Evolutionary conservation across 106 monocot genomes (phyloP).

Genomic region (Acorus calamus): DNA sequence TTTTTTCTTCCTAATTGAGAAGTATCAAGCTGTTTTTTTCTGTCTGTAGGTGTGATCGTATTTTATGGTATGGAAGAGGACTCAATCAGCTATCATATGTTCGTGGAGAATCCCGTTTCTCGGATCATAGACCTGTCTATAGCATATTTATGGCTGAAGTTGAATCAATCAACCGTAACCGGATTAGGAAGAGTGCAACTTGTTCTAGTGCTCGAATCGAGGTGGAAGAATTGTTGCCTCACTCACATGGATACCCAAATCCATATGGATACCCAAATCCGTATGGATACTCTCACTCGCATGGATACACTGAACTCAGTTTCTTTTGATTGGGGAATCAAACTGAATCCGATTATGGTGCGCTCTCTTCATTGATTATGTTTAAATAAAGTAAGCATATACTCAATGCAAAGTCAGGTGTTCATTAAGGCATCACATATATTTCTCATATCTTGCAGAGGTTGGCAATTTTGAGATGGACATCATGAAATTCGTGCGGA

Average conservation of each 20-base stretch:
- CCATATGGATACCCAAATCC: too few relatives aligned
- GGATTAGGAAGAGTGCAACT: slow-evolving; percentile 21
- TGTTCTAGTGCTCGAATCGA: slow-evolving; percentile 33
- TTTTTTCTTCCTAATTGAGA: too few relatives aligned
- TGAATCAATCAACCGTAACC: slow-evolving; percentile 27
- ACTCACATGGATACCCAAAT: slow-evolving; percentile 9
- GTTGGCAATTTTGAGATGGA: too few relatives aligned
- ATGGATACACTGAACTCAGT: slow-evolving; percentile 39
- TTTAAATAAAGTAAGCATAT: too few relatives aligned
- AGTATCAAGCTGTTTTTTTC: background rate
- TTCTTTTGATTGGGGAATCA: slow-evolving; percentile 20
- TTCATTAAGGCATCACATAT: too few relatives aligned
- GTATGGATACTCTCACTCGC: slow-evolving; percentile 13
- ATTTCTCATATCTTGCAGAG: too few relatives aligned
- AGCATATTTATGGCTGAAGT: slow-evolving; percentile 53
- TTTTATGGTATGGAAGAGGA: slow-evolving; percentile 63
- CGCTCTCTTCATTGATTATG: too few relatives aligned
- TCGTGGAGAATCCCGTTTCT: slow-evolving; percentile 57
- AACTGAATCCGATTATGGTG: too few relatives aligned
- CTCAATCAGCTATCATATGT: slow-evolving; percentile 51
- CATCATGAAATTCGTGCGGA: too few relatives aligned
- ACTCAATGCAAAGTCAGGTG: too few relatives aligned
- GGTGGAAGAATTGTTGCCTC: slow-evolving; percentile 54
- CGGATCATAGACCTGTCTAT: slow-evolving; percentile 65
- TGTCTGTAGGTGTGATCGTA: slow-evolving; percentile 57